Percentiles rank a stretch among this genome's conserved stretches.
Evolutionary conservation across 2,329 filamentous ascomycete genomes (phyloP).

Genomic region (Chaetomiaceae sp.): DNA sequence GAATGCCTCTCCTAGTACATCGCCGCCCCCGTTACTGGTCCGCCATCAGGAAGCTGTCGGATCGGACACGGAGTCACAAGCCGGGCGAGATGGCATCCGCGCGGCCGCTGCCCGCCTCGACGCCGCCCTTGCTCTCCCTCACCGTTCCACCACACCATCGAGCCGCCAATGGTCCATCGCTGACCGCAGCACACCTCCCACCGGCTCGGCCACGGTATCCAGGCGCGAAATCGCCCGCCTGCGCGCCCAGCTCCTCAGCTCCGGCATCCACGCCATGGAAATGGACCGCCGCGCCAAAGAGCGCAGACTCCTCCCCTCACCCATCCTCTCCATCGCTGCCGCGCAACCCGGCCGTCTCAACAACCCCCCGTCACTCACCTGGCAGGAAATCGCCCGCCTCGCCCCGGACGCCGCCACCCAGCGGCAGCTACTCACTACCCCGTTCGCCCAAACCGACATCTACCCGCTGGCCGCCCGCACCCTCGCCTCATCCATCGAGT

Average conservation of each 20-base stretch:
- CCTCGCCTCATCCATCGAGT: slow-evolving; percentile 44
- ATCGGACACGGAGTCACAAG: slow-evolving; percentile 38
- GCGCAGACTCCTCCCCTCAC: slow-evolving; percentile 34
- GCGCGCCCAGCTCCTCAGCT: slow-evolving; percentile 69
- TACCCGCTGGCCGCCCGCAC: slow-evolving; percentile 52
- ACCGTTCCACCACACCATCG: slow-evolving; percentile 22
- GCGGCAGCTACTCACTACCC: slow-evolving; percentile 30
- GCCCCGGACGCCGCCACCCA: slow-evolving; percentile 34
- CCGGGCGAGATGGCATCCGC: slow-evolving; percentile 30
- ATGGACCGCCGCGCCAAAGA: slow-evolving; percentile 63
- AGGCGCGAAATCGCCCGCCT: slow-evolving; percentile 78
- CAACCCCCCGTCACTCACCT: slow-evolving; percentile 21
- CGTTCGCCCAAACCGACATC: slow-evolving; percentile 40
- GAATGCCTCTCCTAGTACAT: slow-evolving; percentile 37
- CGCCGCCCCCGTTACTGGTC: slow-evolving; percentile 29
- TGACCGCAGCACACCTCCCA: slow-evolving; percentile 35
- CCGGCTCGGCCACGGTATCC: slow-evolving; percentile 43
- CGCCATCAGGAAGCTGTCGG: slow-evolving; percentile 33
- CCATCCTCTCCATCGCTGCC: slow-evolving; percentile 24
- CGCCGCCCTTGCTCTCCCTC: slow-evolving; percentile 29
- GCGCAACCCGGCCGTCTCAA: slow-evolving; percentile 12
- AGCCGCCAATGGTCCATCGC: slow-evolving; percentile 50
- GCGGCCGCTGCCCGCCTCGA: slow-evolving; percentile 37
- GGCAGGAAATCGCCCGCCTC: slow-evolving; percentile 43
- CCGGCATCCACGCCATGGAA: slow-evolving; percentile 85